A percentile compares a stretch with the other conserved stretches of the same genome.
These are phyloP conservation scores for Cercospora sp. DNA, from an alignment of 2,329 filamentous ascomycete species.

Conservation along the genomic window DNA sequence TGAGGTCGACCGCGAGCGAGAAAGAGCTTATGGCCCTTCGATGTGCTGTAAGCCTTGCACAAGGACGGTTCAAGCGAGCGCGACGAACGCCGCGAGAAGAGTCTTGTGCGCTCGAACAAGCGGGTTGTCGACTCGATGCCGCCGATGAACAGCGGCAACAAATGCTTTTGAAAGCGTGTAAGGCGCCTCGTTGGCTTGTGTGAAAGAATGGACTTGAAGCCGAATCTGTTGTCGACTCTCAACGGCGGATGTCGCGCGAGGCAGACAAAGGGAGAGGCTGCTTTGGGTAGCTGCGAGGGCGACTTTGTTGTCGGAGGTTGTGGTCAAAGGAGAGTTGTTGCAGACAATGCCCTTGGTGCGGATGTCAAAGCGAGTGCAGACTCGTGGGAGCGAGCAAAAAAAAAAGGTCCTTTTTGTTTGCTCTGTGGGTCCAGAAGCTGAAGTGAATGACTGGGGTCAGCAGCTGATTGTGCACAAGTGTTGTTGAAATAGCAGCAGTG, in stretches of 20 bases:
- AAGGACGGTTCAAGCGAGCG: conserved; percentile 17
- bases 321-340: neutral
- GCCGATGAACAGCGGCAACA: conserved; percentile 17
- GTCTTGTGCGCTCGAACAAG: conserved; percentile 17
- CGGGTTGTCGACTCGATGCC: conserved; percentile 8
- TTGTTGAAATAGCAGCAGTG: neutral
- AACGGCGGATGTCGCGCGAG: neutral
- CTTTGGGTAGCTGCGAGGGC: neutral
- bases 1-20: neutral
- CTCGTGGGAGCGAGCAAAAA: neutral
- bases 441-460: neutral
- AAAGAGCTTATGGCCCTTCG: neutral
- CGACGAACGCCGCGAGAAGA: conserved; percentile 11
- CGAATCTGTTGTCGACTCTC: neutral
- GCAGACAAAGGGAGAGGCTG: neutral
- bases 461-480: neutral
- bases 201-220: neutral
- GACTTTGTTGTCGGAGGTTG: neutral
- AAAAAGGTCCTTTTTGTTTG: neutral
- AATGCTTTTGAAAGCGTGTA: neutral
- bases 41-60: conserved; percentile 13
- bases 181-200: conserved; percentile 13
- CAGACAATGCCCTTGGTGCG: conserved; percentile 1
- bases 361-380: neutral
- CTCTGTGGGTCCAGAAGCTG: neutral